These are phyloP conservation scores for Cutaneotrichosporon daszewskae DNA, from an alignment of 1,284 basidiomycete genomes.

Conservation along the genomic window DNA sequence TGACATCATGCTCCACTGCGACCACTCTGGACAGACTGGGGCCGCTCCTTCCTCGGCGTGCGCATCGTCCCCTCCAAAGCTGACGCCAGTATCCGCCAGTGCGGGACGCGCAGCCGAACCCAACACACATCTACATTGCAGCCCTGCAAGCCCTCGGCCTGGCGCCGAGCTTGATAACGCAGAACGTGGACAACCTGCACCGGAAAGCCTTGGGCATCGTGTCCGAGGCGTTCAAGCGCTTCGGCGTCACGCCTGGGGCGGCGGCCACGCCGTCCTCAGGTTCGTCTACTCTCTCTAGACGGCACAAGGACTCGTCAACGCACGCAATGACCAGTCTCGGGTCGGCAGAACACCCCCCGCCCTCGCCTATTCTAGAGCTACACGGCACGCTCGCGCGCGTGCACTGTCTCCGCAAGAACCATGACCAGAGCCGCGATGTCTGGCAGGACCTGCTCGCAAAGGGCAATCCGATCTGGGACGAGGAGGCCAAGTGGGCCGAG, in stretches of 20 bases:
- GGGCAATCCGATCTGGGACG: conserved; percentile 73
- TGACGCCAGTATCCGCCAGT: conserved; percentile 62
- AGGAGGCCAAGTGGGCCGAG: conserved; percentile 63
- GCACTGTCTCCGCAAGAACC: conserved; percentile 63
- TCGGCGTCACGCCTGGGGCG: background rate
- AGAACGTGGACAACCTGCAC: conserved; percentile 86
- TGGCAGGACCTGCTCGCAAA: conserved; percentile 70
- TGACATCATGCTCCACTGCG: background rate
- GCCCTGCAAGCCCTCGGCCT: conserved; percentile 67
- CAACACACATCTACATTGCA: conserved; percentile 77
- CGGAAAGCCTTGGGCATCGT: conserved; percentile 59
- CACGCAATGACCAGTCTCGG: conserved; percentile 29
- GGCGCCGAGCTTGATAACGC: conserved; percentile 68
- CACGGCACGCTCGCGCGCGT: conserved; percentile 84
- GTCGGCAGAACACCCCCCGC: conserved; percentile 23
- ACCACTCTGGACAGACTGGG: conserved; percentile 50
- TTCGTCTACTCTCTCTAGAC: too few relatives aligned
- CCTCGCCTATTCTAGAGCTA: conserved; percentile 62
- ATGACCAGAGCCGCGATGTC: conserved; percentile 58
- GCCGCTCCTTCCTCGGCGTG: conserved; percentile 62
- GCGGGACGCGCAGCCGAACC: conserved; percentile 70
- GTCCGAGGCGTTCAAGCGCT: conserved; percentile 7
- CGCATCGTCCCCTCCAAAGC: conserved; percentile 8
- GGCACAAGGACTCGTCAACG: too few relatives aligned
- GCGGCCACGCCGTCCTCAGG: background rate